A percentile compares a stretch with the other conserved stretches of the same genome.
These are phyloP conservation scores for Psidium friedrichsthalianum DNA, from an alignment of 345 rosid species.

Conservation along the genomic window DNA sequence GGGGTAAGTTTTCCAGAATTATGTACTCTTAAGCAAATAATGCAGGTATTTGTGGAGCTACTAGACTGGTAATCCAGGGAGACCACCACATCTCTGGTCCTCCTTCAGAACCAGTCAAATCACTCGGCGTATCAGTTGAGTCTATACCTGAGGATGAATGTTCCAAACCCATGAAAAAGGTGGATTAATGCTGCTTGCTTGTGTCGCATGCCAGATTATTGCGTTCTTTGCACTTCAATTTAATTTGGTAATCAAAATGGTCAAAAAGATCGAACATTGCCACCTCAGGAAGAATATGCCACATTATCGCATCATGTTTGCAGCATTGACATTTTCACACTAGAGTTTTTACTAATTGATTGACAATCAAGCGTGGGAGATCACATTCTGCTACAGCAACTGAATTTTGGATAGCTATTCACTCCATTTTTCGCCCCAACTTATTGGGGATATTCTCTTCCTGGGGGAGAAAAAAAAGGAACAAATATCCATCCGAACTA, in stretches of 20 bases:
- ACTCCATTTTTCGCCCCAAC: not conserved
- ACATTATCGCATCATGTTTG: not conserved
- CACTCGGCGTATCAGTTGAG: conserved; percentile 15
- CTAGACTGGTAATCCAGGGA: conserved; percentile 19
- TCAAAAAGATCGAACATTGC: not conserved
- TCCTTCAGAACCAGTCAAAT: conserved; percentile 17
- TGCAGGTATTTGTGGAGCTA: conserved; percentile 11
- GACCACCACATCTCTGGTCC: conserved; percentile 14
- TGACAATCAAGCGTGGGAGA: not conserved
- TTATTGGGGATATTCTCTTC: not conserved
- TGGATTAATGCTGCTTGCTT: conserved; percentile 6
- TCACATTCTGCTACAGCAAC: not conserved
- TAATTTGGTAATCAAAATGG: not conserved
- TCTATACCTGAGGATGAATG: conserved; percentile 15
- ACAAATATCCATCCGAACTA: not conserved
- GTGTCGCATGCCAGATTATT: not conserved
- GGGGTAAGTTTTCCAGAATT: not conserved
- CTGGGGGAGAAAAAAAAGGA: not conserved
- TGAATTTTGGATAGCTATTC: not conserved
- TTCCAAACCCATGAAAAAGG: conserved; percentile 23
- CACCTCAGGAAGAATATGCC: not conserved
- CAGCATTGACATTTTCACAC: not conserved
- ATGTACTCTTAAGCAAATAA: conserved; percentile 14
- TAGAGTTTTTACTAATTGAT: not conserved
- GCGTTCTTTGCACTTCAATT: not conserved